Evolutionary conservation across 306 rosid species (phyloP), one percentile per base, ranked within the genome.

Genomic region (Gleditsia sinensis): DNA sequence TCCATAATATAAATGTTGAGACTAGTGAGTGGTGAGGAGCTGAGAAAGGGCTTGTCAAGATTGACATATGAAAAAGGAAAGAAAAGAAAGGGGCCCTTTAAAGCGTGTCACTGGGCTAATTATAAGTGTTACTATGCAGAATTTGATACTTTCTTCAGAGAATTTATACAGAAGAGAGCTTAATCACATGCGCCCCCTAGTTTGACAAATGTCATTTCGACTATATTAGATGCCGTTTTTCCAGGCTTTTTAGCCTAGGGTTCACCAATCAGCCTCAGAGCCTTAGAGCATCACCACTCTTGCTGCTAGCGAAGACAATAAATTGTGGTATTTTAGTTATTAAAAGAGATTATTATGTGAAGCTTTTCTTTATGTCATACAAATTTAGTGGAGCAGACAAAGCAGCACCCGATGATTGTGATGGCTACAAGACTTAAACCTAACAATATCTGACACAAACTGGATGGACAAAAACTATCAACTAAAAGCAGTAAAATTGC

Each of bases 111-210:
- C 56, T 75, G 10, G 76, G 75, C 68, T 71, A 66, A 67, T 84
- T 58, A 67, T 63, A 74, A 82, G 46, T 78, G 78, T 60, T 55
- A 57, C 74, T 59, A n/a, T 39, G 74, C 1, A 75, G 87, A 90
- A 87, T 81, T 90, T 54, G 88, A 90, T 88, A 79, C 92, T 78
- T 34, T 79, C 30, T 71, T 69, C 77, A 80, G 81, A 83, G 75
- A 78, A 69, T 78, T 78, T 80, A 59, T 37, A 76, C 53, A 76
- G 78, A 64, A 66, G 34, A 58, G 30, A 58, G 71, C 58, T 57
- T 78, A 32, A 63, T 69, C 61, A 3, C 46, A 10, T 60, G 32
- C 45, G 17, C 65, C 76, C n/a, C 59, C 40, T 50, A 63, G 55
- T 61, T 33, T 42, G 69, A 62, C 75, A 51, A 56, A 69, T 84